These are phyloP conservation scores for Vitis hybrid DNA, from an alignment of 177 flowering plant species.

Conservation along the genomic window DNA sequence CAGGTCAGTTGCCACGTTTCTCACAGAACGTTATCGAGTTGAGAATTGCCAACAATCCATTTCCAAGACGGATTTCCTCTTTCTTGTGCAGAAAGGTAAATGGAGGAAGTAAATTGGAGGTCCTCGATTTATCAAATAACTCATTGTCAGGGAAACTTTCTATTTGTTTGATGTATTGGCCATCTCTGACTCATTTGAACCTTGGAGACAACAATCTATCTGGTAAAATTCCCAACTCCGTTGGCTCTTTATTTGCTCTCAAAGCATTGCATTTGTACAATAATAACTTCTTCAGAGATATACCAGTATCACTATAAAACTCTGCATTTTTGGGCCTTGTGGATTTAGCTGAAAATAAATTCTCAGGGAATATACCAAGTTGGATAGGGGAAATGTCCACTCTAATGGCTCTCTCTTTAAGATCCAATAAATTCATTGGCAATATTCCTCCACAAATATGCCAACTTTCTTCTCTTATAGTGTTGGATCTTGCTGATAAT, in stretches of 20 bases:
- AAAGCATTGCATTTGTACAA: slow-evolving; percentile 17
- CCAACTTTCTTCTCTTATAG: neutral
- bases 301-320: slow-evolving; percentile 19
- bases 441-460: slow-evolving; percentile 10
- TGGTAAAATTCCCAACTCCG: slow-evolving; percentile 23
- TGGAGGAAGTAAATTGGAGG: no score
- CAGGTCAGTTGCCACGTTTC: no score
- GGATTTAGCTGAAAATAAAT: slow-evolving; percentile 17
- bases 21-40: no score
- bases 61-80: neutral
- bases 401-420: slow-evolving; percentile 8
- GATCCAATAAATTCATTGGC: slow-evolving; percentile 17
- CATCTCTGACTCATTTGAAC: neutral
- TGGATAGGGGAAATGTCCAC: slow-evolving; percentile 14
- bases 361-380: slow-evolving; percentile 21
- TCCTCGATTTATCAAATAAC: neutral
- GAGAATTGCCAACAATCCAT: neutral
- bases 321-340: slow-evolving; percentile 4
- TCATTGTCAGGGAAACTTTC: slow-evolving; percentile 7
- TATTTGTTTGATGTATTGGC: slow-evolving; percentile 19
- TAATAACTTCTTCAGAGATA: slow-evolving; percentile 15
- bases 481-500: slow-evolving; percentile 13
- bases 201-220: slow-evolving; percentile 22
- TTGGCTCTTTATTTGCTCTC: slow-evolving; percentile 1
- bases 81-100: neutral